Evolutionary conservation across 1,284 basidiomycete genomes (phyloP).

Genomic region (Caloboletus firmus): DNA sequence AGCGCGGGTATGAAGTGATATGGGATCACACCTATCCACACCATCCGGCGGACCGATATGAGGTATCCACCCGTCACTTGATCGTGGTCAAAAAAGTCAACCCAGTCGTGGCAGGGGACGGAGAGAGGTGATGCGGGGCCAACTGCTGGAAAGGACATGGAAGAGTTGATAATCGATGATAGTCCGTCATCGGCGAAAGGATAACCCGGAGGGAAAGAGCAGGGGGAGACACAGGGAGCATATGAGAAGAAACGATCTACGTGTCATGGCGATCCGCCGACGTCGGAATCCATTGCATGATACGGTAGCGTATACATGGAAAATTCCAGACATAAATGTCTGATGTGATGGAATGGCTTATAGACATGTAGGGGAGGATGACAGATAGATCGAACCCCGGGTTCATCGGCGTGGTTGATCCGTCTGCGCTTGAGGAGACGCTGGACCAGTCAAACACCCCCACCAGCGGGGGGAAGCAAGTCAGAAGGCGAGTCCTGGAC

Average conservation of each 20-base stretch:
- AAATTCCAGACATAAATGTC: neutral
- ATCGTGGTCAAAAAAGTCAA: conserved; percentile 5
- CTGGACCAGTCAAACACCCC: conserved; percentile 9
- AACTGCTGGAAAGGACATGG: neutral
- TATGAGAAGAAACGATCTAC: neutral
- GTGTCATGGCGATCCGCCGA: conserved; percentile 7
- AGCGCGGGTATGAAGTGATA: neutral
- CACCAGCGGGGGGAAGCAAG: neutral
- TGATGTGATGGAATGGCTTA: neutral
- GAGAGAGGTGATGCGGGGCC: neutral
- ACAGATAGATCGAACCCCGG: neutral
- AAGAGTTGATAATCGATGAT: neutral
- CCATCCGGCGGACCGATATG: neutral
- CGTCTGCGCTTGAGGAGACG: conserved; percentile 1
- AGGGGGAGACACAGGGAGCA: neutral
- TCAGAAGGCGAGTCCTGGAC: conserved; percentile 12
- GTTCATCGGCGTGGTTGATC: conserved; percentile 12
- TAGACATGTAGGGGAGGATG: neutral
- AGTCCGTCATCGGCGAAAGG: neutral
- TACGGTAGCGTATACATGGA: conserved; percentile 1
- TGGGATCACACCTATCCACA: neutral
- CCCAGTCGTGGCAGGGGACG: neutral
- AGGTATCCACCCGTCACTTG: neutral
- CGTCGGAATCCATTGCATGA: conserved; percentile 1
- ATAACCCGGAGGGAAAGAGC: neutral